Evolutionary conservation across 1,284 basidiomycete species (phyloP), one percentile per base, ranked within the genome.

Genomic region (Chalciporus sp.): DNA sequence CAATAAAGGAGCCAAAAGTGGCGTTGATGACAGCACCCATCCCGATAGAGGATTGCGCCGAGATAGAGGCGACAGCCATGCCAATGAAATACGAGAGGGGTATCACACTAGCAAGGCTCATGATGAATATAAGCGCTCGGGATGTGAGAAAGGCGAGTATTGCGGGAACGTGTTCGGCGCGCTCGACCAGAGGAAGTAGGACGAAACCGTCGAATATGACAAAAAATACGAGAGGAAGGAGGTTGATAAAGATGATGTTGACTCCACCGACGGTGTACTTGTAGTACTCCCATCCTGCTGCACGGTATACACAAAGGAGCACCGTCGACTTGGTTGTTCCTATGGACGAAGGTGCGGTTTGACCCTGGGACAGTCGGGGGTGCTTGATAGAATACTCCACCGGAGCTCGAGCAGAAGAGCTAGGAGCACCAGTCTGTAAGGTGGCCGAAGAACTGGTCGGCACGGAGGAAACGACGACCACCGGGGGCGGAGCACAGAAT

Each of bases 11-110:
- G 70, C 97, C 97, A 65, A 99, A 99, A 0, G 95, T 97, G 0
- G 97, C 97, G 72, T 99, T 99, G 79, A 99, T 99, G 62, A 99
- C 96, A 0, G 97, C 97, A 58, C 97, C 97, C 95, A 99, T 98
- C 12, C 97, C 97, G 60, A 99, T 99, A 14, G 91, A 95, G 0
- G 93, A 96, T 70, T 99, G 97, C 0, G 97, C 96, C 20, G 92
- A 95, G 68, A 99, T 99, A 47, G 93, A 95, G 1, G 97, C 97
- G 52, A 99, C 97, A 2, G 97, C 97, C 97, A 99, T 99, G 20
- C 97, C 97, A 66, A 99, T 98, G 75, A 98, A 99, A 79, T 99
- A 99, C 7, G 93, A 95, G 7, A 99, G 81, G 0, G 97, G 97
- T 58, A 99, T 98, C 63, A 99, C 94, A 61, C 91, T 94, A 17